Evolutionary conservation across 768 basidiomycete species (phyloP).

Genomic region (Hypholoma sublateritium): DNA sequence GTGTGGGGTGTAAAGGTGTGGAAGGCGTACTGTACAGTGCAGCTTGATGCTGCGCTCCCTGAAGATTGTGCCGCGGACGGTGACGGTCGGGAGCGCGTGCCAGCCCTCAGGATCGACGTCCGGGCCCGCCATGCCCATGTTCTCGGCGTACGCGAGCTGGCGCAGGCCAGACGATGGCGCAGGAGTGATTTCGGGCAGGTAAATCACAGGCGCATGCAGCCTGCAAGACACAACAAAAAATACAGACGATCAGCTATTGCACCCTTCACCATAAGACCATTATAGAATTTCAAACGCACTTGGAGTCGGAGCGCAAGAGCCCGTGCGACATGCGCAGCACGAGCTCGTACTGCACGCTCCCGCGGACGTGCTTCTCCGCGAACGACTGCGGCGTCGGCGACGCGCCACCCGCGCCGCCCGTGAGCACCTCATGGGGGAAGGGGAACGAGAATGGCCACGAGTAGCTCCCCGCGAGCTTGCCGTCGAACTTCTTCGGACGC

Average conservation of each 20-base stretch:
- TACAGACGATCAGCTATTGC: neutral
- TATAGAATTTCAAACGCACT: slow-evolving; percentile 25
- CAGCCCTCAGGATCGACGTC: slow-evolving; percentile 36
- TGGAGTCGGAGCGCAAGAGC: slow-evolving; percentile 35
- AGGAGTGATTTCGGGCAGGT: slow-evolving; percentile 32
- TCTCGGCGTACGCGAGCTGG: slow-evolving; percentile 32
- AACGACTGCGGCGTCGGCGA: slow-evolving; percentile 35
- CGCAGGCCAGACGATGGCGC: slow-evolving; percentile 29
- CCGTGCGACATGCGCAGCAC: slow-evolving; percentile 36
- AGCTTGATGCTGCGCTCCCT: slow-evolving; percentile 24
- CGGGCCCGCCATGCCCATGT: slow-evolving; percentile 28
- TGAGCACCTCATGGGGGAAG: slow-evolving; percentile 29
- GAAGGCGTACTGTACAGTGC: slow-evolving; percentile 26
- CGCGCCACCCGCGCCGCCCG: neutral
- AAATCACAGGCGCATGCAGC: slow-evolving; percentile 24
- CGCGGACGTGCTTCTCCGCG: slow-evolving; percentile 29
- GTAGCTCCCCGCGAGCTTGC: slow-evolving; percentile 34
- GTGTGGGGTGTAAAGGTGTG: neutral
- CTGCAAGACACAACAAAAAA: slow-evolving; percentile 4
- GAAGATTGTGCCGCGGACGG: slow-evolving; percentile 20
- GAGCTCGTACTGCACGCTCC: slow-evolving; percentile 36
- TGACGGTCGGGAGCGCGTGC: slow-evolving; percentile 22
- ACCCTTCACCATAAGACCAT: neutral
- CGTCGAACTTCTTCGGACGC: slow-evolving; percentile 26
- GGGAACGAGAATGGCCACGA: slow-evolving; percentile 39